Evolutionary conservation across 192 early-diverging fungal genomes (phyloP).

Genomic region (Mortierella claussenii): DNA sequence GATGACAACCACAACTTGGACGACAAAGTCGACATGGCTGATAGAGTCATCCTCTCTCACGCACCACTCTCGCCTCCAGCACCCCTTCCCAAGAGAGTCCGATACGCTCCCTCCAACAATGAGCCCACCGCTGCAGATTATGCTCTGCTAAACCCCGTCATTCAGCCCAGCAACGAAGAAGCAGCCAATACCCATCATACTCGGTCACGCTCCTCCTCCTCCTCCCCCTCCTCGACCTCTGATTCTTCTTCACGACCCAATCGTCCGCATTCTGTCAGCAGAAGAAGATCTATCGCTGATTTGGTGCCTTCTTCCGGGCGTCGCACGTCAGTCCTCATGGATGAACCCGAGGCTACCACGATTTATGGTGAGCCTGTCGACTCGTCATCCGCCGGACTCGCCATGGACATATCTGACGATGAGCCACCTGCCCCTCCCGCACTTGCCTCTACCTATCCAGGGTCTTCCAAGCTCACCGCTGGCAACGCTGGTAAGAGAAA

Average conservation of each 20-base stretch:
- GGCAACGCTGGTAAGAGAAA: not conserved
- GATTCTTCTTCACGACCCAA: not conserved
- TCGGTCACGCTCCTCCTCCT: not conserved
- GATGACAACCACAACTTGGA: constrained; percentile 21
- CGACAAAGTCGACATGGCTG: constrained; percentile 21
- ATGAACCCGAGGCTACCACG: constrained; percentile 16
- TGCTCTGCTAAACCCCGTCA: constrained; percentile 34
- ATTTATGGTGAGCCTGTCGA: constrained; percentile 34
- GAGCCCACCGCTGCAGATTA: constrained; percentile 18
- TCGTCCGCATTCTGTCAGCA: constrained; percentile 5
- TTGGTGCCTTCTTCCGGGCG: constrained; percentile 16
- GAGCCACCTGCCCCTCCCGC: not conserved
- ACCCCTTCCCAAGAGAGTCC: constrained; percentile 19
- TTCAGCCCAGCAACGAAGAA: constrained; percentile 12
- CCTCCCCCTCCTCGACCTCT: not conserved
- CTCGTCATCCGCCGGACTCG: constrained; percentile 4
- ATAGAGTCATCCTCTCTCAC: not conserved
- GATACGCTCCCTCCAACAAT: not conserved
- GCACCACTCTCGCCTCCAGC: not conserved
- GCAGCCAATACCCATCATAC: not conserved
- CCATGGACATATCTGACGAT: constrained; percentile 6
- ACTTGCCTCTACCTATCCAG: constrained; percentile 6
- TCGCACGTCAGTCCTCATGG: constrained; percentile 18
- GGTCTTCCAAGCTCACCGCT: not conserved
- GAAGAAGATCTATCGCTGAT: constrained; percentile 27